Evolutionary conservation across 2,329 filamentous ascomycete species (phyloP).

Genomic region (Neofusicoccum ribis): DNA sequence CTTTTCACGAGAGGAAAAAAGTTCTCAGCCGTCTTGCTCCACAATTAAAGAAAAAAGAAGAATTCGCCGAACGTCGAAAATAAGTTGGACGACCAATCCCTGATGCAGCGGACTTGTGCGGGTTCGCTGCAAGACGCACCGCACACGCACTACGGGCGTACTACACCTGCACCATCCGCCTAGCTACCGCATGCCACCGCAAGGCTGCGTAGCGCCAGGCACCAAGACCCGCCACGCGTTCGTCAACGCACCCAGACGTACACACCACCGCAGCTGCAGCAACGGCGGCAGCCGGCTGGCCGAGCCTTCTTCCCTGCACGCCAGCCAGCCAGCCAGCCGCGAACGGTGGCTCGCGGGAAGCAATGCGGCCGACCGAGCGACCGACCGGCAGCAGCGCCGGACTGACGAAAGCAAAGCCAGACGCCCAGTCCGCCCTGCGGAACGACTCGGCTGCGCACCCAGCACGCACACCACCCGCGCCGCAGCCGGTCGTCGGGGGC

Average conservation of each 20-base stretch:
- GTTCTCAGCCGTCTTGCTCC: background rate
- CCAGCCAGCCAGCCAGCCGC: too few relatives aligned
- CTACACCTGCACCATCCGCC: background rate
- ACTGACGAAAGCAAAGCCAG: too few relatives aligned
- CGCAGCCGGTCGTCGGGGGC: too few relatives aligned
- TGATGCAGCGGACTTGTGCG: background rate
- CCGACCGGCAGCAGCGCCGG: background rate
- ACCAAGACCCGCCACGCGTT: too few relatives aligned
- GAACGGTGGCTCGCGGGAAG: background rate
- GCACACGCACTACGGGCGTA: background rate
- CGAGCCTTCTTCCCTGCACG: background rate
- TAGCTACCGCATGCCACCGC: background rate
- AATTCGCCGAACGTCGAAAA: background rate
- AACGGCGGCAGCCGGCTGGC: too few relatives aligned
- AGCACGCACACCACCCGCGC: too few relatives aligned
- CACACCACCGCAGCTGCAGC: too few relatives aligned
- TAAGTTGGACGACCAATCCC: background rate
- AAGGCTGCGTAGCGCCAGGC: background rate
- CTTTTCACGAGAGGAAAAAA: too few relatives aligned
- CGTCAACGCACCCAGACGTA: too few relatives aligned
- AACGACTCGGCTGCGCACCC: too few relatives aligned
- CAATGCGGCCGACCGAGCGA: background rate
- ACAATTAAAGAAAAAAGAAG: background rate
- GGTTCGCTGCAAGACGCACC: background rate
- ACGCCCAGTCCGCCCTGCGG: too few relatives aligned